A percentile compares a stretch with the other conserved stretches of the same genome.
These are phyloP conservation scores for Gynandropsis gynandra DNA, from an alignment of 345 rosid species.

Conservation along the genomic window DNA sequence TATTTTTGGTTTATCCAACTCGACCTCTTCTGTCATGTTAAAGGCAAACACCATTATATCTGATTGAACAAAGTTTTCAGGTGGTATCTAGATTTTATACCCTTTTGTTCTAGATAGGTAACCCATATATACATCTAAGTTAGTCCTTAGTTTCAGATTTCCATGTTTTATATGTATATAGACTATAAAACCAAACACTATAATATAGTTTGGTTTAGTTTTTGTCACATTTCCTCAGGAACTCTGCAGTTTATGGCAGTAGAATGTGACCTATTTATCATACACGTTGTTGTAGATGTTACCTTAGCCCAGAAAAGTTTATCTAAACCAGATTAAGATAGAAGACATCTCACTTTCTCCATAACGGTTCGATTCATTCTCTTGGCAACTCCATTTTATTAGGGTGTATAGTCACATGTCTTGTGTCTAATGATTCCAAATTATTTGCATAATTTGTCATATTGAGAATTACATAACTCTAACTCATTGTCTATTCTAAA, in stretches of 20 bases:
- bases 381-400: no score
- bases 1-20: not conserved
- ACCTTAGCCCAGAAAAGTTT: not conserved
- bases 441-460: not conserved
- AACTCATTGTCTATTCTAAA: not conserved
- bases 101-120: not conserved
- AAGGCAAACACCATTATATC: not conserved
- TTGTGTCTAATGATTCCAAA: not conserved
- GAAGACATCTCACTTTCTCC: not conserved
- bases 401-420: no score
- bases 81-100: not conserved
- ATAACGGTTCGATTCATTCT: no score
- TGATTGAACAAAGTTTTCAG: no score
- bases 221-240: no score
- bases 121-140: not conserved
- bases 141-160: not conserved
- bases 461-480: no score
- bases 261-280: not conserved
- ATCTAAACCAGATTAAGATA: not conserved
- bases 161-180: not conserved
- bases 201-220: not conserved
- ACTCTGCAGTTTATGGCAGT: no score
- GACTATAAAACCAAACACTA: not conserved
- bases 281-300: not conserved
- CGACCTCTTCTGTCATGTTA: not conserved